Base-by-base conservation (phyloP, 1,284 basidiomycete species). In the Cutaneotrichosporon sp. region DNA sequence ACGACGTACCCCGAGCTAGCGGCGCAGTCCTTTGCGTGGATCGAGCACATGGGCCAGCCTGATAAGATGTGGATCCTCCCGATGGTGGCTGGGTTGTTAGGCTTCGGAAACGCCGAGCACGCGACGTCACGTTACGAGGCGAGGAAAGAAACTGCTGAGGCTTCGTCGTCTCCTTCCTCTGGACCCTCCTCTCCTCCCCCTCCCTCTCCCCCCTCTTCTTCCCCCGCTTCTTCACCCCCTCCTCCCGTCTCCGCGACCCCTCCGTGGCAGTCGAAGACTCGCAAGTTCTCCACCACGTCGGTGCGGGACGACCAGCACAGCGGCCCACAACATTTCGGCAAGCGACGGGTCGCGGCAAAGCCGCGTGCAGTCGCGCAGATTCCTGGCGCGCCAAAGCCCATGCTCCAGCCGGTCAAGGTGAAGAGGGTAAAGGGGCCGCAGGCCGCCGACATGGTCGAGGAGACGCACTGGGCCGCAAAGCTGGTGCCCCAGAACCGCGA, bases 21-120 rank as follows among this genome's bases (percentile, higher is more conserved):
- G 0, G 40, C 69, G 4, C 76, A 79, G 57, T 58, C 69, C 4
- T 70, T 80, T 59, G 59, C 72, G 22, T 82, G 81, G 80, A 69
- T 81, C n/a, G 64, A 70, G 0, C 70, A 71, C 13, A 65, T 82
- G n/a, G 72, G 75, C 26, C 70, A 80, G 11, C 69, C 75, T 4
- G 81, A 82, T 63, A 66, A 72, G 4, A 66, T 65, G 8, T 65
- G 72, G 50, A 66, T 72, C 16, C 68, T 83, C 30, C 80, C 80
- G 0, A 63, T 83, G 22, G 57, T 71, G 5, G 77, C 79, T 5
- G 79, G 77, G 2, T 36, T 76, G 30, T 67, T 77, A 7, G 74
- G 74, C 2, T 73, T 81, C 50, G 62, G 71, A 4, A 82, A 82
- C 67, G 78, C 80, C 22, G 81, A 82, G 57, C 26, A 71, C 16